phyloP scores from a whole-genome alignment of 768 basidiomycete species.

The Kwoniella newhampshirensis region DNA sequence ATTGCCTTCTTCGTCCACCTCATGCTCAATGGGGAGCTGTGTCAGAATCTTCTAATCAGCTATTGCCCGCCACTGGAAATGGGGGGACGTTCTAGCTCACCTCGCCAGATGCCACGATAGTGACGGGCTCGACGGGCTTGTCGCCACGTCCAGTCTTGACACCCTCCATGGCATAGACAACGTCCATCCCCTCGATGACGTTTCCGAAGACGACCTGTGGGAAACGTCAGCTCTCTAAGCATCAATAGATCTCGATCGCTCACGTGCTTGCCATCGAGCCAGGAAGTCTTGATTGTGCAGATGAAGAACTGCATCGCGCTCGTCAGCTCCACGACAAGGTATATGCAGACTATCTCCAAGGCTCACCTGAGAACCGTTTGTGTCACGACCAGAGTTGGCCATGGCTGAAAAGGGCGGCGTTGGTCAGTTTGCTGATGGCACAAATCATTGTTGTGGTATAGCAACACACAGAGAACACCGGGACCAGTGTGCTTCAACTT shows the following conservation, averaged over 20 bases:
- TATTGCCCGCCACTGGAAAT: neutral
- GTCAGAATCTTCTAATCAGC: constrained; percentile 7
- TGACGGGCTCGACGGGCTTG: constrained; percentile 71
- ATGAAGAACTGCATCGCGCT: constrained; percentile 77
- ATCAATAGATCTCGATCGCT: constrained; percentile 38
- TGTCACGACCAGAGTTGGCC: constrained; percentile 94
- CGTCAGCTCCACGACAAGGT: constrained; percentile 9
- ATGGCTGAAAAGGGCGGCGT: constrained; percentile 56
- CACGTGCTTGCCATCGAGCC: constrained; percentile 89
- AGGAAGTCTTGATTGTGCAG: constrained; percentile 78
- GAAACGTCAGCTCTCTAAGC: constrained; percentile 9
- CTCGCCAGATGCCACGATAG: constrained; percentile 85
- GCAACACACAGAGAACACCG: constrained; percentile 56
- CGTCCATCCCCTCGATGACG: constrained; percentile 87
- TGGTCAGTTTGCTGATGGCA: too few relatives aligned
- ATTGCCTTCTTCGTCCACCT: constrained; percentile 61
- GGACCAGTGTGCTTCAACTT: constrained; percentile 91
- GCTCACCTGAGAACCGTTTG: constrained; percentile 88
- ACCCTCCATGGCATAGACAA: constrained; percentile 71
- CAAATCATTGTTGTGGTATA: neutral
- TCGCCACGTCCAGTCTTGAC: constrained; percentile 69
- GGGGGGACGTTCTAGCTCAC: constrained; percentile 55
- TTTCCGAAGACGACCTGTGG: constrained; percentile 85
- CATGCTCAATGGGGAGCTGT: constrained; percentile 57
- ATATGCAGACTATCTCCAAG: too few relatives aligned